Conservation (phyloP, 352 stramenopile species). For the Blastocystis sp. region DNA sequence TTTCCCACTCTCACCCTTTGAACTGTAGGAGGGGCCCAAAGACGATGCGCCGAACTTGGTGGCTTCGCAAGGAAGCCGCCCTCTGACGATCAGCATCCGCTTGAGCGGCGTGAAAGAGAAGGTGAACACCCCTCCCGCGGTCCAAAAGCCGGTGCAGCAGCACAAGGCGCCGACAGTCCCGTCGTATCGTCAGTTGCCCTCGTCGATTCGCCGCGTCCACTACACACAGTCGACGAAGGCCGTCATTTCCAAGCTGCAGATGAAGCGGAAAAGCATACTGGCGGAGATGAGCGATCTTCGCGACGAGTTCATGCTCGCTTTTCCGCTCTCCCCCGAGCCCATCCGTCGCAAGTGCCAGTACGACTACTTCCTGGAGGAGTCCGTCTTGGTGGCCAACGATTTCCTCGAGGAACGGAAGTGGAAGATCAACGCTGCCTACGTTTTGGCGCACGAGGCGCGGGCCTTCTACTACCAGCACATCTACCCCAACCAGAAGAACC, state of each 20-base stretch:
- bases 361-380: constrained; percentile 58
- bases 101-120: constrained; percentile 21
- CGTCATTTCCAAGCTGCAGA: constrained; percentile 42
- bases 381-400: constrained; percentile 35
- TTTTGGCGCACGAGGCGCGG: constrained; percentile 52
- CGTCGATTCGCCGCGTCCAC: constrained; percentile 10
- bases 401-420: constrained; percentile 58
- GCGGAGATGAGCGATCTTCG: constrained; percentile 15
- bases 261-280: constrained; percentile 23
- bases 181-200: constrained; percentile 53
- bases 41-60: constrained; percentile 22
- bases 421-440: constrained; percentile 59
- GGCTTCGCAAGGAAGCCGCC: constrained; percentile 51
- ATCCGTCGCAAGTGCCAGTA: constrained; percentile 61
- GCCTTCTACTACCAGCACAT: constrained; percentile 49
- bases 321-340: constrained; percentile 32
- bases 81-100: constrained; percentile 60
- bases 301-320: constrained; percentile 26
- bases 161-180: constrained; percentile 37
- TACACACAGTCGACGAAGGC: background rate
- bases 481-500: background rate
- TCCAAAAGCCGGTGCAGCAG: no score
- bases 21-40: background rate
- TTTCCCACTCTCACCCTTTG: background rate
- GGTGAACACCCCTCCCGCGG: background rate